Conservation (phyloP, 2,329 filamentous ascomycete species). For the Plenodomus tracheiphilus region DNA sequence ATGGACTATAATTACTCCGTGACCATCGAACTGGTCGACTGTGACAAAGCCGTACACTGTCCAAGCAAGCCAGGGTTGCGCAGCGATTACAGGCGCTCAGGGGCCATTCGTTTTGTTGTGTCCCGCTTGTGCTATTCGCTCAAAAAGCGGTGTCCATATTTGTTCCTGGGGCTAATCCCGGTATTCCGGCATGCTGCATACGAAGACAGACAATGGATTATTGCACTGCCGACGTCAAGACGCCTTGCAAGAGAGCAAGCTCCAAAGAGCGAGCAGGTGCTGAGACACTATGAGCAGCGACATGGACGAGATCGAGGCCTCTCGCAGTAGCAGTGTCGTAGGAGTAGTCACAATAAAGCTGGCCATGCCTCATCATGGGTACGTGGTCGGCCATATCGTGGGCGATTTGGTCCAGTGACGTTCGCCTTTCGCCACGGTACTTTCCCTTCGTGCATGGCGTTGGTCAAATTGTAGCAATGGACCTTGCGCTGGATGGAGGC, state of each 20-base stretch:
- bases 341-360: background rate
- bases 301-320: too few species aligned
- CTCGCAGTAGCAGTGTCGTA: background rate
- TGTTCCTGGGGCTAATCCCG: background rate
- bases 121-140: slow-evolving; percentile 1
- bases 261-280: background rate
- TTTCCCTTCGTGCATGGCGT: background rate
- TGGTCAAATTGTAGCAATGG: background rate
- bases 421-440: slow-evolving; percentile 17
- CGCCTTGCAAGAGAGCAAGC: background rate
- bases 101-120: background rate
- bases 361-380: background rate
- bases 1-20: background rate
- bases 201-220: background rate
- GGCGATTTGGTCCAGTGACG: slow-evolving; percentile 7
- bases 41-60: background rate
- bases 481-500: background rate
- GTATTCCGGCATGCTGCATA: background rate
- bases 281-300: too few species aligned
- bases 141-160: background rate
- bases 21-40: background rate
- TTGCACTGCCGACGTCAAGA: slow-evolving; percentile 1
- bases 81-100: background rate
- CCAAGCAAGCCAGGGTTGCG: background rate
- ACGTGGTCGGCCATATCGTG: background rate